Percentiles rank a stretch among this genome's conserved stretches.
Evolutionary conservation across 495 filamentous ascomycete genomes (phyloP).

Genomic region (Talaromyces trachyspermus): DNA sequence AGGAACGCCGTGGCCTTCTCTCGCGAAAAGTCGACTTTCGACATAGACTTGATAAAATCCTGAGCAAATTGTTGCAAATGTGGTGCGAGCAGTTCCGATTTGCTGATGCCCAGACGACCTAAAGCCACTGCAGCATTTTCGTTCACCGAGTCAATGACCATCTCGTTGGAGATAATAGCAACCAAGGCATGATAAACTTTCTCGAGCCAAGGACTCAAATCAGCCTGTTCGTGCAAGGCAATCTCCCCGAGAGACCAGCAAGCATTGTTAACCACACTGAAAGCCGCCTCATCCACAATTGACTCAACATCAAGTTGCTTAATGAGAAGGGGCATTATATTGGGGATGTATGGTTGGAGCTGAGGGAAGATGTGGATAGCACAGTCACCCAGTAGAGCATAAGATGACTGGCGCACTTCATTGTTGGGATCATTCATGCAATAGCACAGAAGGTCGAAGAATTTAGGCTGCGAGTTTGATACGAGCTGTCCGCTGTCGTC

Average conservation of each 20-base stretch:
- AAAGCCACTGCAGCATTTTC: slow-evolving; percentile 95
- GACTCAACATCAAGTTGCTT: slow-evolving; percentile 77
- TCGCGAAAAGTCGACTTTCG: slow-evolving; percentile 77
- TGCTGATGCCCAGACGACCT: slow-evolving; percentile 80
- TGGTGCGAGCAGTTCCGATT: slow-evolving; percentile 67
- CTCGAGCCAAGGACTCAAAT: slow-evolving; percentile 71
- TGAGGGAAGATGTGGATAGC: slow-evolving; percentile 90
- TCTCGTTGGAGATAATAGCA: slow-evolving; percentile 70
- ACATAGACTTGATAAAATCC: slow-evolving; percentile 73
- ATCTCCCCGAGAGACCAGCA: slow-evolving; percentile 98
- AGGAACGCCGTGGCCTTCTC: slow-evolving; percentile 92
- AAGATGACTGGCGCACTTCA: slow-evolving; percentile 93
- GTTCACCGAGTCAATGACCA: slow-evolving; percentile 82
- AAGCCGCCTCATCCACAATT: slow-evolving; percentile 66
- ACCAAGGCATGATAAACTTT: slow-evolving; percentile 67
- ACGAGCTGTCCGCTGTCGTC: slow-evolving; percentile 69
- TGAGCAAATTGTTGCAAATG: slow-evolving; percentile 74
- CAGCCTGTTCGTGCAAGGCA: slow-evolving; percentile 73
- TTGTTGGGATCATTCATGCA: slow-evolving; percentile 92
- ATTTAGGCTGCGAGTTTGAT: slow-evolving; percentile 61
- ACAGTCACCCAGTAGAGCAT: slow-evolving; percentile 91
- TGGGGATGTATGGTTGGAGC: slow-evolving; percentile 63
- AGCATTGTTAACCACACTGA: slow-evolving; percentile 93
- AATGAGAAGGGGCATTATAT: slow-evolving; percentile 70
- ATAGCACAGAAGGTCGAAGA: slow-evolving; percentile 83